Base-by-base conservation (phyloP, 2,329 filamentous ascomycete genomes). In the Apiospora rasikravindrae region DNA sequence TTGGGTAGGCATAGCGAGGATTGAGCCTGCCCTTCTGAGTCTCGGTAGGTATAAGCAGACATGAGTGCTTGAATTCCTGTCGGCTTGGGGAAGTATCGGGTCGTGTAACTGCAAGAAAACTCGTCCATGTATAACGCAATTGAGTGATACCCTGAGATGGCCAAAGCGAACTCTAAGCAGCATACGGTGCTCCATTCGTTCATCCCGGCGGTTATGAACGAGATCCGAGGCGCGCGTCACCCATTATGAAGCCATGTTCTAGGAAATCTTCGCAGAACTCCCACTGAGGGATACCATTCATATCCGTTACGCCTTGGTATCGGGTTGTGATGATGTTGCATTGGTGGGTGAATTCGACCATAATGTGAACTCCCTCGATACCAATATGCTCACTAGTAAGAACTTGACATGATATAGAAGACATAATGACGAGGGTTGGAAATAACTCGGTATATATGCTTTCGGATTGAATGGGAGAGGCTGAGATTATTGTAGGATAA, bases 41-140 rank as follows among this genome's bases (percentile, higher is more conserved):
- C 49, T 51, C 49, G 49, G n/a, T 51, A 51, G 49, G 49, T 51
- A 51, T 51, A 51, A 51, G n/a, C n/a, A 51, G 49, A 51, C n/a
- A 51, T 51, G 49, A 51, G 49, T 26, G 49, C 49, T 51, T 51
- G 8, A 51, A 51, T 51, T 51, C n/a, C n/a, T 51, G n/a, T 51
- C 49, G 49, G 49, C n/a, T 51, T 51, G n/a, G n/a, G n/a, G 49
- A 26, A 51, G 49, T 51, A 51, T 51, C 49, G 49, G n/a, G 49
- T 51, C 11, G 49, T 51, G 49, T 51, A 51, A 51, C 49, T 51
- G 8, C n/a, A 51, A 51, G 8, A 51, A 51, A 26, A 51, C n/a
- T 51, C 49, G n/a, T 51, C 8, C n/a, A 51, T 51, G 8, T 26
- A 51, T 51, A 51, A 51, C 49, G 49, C 8, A 51, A 51, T 51